Base-by-base conservation (phyloP, 805 yeast genomes). In the Teunomyces barrocoloradensis region DNA sequence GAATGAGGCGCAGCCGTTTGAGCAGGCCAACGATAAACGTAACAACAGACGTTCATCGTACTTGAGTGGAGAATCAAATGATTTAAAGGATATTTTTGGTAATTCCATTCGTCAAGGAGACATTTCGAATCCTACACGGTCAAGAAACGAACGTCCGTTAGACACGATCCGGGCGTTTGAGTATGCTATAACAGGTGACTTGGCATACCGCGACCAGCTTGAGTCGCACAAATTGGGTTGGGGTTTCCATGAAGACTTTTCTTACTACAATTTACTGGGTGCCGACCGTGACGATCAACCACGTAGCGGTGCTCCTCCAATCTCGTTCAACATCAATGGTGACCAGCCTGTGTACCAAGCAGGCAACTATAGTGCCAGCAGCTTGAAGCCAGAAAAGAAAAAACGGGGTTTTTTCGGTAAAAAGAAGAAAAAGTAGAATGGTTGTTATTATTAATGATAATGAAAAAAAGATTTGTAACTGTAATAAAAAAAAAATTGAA, bases 81-180 rank as follows among this genome's bases (percentile, higher is more conserved):
- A 83, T 25, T 61, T 82, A 58, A 80, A 80, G 56, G 99, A 94
- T 65, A 82, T 89, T 37, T 92, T 91, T 65, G 99, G 99, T 17
- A 79, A 80, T 49, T 81, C 85, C 5, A 94, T 94, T 59, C 63
- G 62, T 2, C 81, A 81, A 53, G 87, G 95, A 6, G 99, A 94
- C 64, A 76, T 86, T 56, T 89, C 96, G 33, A 94, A 94, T 63
- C 99, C 99, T 25, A 84, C 97, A 5, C 80, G 99, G 60, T 71
- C 87, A 17, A 81, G 99, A 67, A 92, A 91, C 65, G 99, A 94
- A 69, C 81, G 99, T 60, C 99, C 99, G 3, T 73, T 94, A 59
- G 99, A 95, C 66, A 94, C 99, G 2, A 91, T 94, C 59, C 78
- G 98, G 57, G 78, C 88, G 4, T 94, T 94, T 68, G 98, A 94